Conservation (phyloP, 768 basidiomycete species). For the Naganishia antarctica region DNA sequence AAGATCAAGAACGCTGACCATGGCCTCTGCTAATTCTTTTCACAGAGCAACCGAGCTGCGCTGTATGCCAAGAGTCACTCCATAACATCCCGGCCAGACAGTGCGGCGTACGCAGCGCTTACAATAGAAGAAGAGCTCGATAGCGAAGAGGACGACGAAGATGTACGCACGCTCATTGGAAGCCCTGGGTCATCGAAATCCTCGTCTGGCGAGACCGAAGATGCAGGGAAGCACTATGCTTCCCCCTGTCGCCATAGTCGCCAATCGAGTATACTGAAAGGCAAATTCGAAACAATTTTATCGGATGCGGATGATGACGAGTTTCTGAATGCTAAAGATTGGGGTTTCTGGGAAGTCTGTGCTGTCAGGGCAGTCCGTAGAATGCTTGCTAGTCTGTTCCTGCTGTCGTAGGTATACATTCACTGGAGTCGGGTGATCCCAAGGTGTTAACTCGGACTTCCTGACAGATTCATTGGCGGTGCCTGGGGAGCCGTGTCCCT, state of each 20-base stretch:
- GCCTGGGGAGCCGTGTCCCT: conserved; percentile 44
- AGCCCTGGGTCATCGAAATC: conserved; percentile 21
- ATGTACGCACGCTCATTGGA: conserved; percentile 42
- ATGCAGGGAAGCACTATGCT: background rate
- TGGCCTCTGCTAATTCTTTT: background rate
- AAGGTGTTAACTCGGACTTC: too few species aligned
- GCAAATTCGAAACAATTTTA: background rate
- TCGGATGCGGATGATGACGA: conserved; percentile 14
- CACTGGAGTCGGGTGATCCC: background rate
- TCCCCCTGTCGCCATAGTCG: conserved; percentile 15
- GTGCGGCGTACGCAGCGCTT: background rate
- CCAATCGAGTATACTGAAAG: background rate
- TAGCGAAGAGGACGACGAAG: conserved; percentile 20
- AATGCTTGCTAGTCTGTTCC: conserved; percentile 39
- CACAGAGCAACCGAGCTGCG: conserved; percentile 16
- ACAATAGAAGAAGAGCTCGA: background rate
- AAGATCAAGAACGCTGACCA: background rate
- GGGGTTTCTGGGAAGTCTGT: conserved; percentile 46
- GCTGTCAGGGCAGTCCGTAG: conserved; percentile 35
- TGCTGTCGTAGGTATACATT: conserved; percentile 37
- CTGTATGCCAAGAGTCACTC: conserved; percentile 3
- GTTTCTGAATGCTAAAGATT: conserved; percentile 22
- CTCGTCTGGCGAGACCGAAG: background rate
- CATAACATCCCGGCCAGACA: background rate
- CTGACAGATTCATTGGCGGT: conserved; percentile 39